Base-by-base conservation (phyloP, 1,284 basidiomycete species). In the Cryptococcus sp. region DNA sequence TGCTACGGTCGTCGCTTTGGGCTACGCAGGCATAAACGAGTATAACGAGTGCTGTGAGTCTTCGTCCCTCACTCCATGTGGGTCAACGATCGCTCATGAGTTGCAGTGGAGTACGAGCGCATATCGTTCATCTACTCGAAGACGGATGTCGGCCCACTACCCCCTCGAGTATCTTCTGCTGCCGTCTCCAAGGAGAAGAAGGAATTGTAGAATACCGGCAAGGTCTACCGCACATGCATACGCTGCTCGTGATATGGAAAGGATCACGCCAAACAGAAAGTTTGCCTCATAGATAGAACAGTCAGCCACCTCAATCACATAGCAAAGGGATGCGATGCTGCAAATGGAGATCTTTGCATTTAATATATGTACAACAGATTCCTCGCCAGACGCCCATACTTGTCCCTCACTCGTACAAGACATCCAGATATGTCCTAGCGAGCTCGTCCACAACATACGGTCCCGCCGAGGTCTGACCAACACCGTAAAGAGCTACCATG, bases 391-490 rank as follows among this genome's bases (percentile, higher is more conserved):
- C 7, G 18, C 21, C n/a, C 4, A 26, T 26, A 28, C 22, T n/a
- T n/a, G n/a, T n/a, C n/a, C 14, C 16, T 54, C 36, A 71, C 74
- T 87, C 84, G 75, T 90, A 92, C 61, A 91, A 60, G 35, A 85
- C 78, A 69, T 92, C 88, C 63, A 93, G 73, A 75, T 88, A 92
- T 19, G 82, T 79, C 28, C 82, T 80, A 4, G 89, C 87, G 46
- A 97, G 70, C 64, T 89, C 79, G n/a, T 81, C 82, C 10, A 97
- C 85, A 68, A 98, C 82, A n/a, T 82, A 80, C 2, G 89, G 87
- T 3, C 93, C 94, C 9, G 90, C 85, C 3, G 84, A 82, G 54
- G 86, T 94, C 46, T 83, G 82, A 18, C 93, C 92, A 12, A 97
- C 75, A 51, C 89, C 91, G 69, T 94, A 93, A 4, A 94, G 66